Conservation (phyloP, 345 rosid species). For the Gossypium arboreum region DNA sequence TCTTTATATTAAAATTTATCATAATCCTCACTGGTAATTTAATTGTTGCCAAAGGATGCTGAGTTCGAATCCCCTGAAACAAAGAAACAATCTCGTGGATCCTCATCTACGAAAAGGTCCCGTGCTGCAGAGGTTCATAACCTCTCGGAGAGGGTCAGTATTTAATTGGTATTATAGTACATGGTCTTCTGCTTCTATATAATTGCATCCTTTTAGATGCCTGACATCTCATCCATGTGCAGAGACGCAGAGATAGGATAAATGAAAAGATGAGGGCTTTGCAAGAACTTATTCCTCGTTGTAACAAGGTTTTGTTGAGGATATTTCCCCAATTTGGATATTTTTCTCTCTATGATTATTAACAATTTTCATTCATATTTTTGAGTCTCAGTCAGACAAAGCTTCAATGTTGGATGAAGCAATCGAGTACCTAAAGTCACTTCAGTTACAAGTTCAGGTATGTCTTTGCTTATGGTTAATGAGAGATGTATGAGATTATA, state of each 20-base stretch:
- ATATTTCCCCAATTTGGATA: neutral
- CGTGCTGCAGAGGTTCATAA: slow-evolving; percentile 99
- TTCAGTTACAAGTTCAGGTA: slow-evolving; percentile 64
- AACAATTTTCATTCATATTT: neutral
- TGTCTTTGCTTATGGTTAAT: neutral
- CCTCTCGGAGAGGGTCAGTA: slow-evolving; percentile 87
- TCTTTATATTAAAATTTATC: neutral
- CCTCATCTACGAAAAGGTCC: slow-evolving; percentile 64
- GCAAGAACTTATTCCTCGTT: slow-evolving; percentile 58
- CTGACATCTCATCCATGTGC: slow-evolving; percentile 13
- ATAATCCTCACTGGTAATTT: neutral
- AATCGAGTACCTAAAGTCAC: slow-evolving; percentile 53
- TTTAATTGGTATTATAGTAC: neutral
- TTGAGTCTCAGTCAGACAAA: slow-evolving; percentile 46
- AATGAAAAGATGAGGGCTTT: slow-evolving; percentile 64
- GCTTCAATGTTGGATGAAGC: slow-evolving; percentile 68
- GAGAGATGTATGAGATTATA: neutral
- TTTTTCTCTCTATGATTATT: neutral
- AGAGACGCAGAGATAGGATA: slow-evolving; percentile 68
- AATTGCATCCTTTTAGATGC: neutral
- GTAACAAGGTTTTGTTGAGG: slow-evolving; percentile 36
- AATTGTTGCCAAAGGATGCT: slow-evolving; percentile 41
- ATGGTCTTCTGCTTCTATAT: neutral
- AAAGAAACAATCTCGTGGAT: slow-evolving; percentile 53
- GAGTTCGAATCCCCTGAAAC: slow-evolving; percentile 52